Base-by-base conservation (phyloP, 2,329 filamentous ascomycete genomes). In the Hirsutella rhossiliensis region DNA sequence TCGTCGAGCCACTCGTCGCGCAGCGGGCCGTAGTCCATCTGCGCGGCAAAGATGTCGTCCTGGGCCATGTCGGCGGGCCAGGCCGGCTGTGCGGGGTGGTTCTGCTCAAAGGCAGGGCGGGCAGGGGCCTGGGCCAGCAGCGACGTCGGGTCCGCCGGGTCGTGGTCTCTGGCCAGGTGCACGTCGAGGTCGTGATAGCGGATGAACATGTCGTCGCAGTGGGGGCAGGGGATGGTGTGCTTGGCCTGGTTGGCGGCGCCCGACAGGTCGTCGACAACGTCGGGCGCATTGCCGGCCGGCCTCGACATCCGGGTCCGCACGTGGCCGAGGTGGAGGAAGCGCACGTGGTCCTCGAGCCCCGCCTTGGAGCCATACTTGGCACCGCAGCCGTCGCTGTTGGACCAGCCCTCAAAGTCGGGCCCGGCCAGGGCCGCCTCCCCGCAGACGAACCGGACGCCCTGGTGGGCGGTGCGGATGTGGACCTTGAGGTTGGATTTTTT, bases 341-440 rank as follows among this genome's bases (percentile, higher is more conserved):
- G 80, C 38, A 96, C 73, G 58, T 97, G 90, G 51, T 92, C 84
- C 60, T 90, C 84, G 0, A 96, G 72, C 28, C 79, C 80, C 17
- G 78, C 74, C 61, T 94, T 95, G 48, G 82, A 84, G 46, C 77
- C 76, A 56, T 94, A 92, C 31, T 75, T 74, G 48, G 79, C 76
- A 2, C 82, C 84, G 56, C 90, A 97, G 15, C 82, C 85, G 42
- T 79, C 71, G 11, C 72, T 63, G 19, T 72, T 73, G 45, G 76
- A 68, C 83, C 87, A 94, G 6, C 62, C 68, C 11, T 66, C 62
- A 2, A 92, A 64, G 38, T 77, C 78, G 8, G 68, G 68, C 5
- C 64, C 59, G 9, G 65, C 67, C 1, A 88, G 65, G 51, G 83
- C 77, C 11, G 79, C 74, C 40, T 80, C 65, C 15, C 86, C 86